These are phyloP conservation scores for Rhynchosporium agropyri DNA, from an alignment of 2,329 filamentous ascomycete species.

Conservation along the genomic window DNA sequence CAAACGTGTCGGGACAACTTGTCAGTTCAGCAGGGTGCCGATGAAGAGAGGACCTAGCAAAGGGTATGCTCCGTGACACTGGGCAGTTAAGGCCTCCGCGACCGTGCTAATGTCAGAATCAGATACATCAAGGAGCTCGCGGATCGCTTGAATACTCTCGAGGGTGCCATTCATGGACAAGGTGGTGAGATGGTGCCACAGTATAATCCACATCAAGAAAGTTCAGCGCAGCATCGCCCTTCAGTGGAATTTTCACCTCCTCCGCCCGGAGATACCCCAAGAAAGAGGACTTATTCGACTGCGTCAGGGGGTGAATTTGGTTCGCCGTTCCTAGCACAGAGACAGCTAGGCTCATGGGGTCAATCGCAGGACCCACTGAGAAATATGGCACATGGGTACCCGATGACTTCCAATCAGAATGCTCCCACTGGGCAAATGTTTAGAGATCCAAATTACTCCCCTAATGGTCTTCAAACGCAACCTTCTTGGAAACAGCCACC, in stretches of 20 bases:
- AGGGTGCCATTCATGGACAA: constrained; percentile 67
- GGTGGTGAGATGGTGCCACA: constrained; percentile 47
- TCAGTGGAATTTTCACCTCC: constrained; percentile 58
- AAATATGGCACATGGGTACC: constrained; percentile 28
- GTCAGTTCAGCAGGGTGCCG: constrained; percentile 83
- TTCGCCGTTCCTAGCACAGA: constrained; percentile 45
- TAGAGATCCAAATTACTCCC: constrained; percentile 40
- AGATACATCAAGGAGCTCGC: constrained; percentile 92
- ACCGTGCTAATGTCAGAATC: constrained; percentile 17
- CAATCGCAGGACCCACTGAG: constrained; percentile 30
- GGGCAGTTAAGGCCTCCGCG: neutral
- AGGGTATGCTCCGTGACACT: constrained; percentile 57
- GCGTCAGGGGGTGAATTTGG: constrained; percentile 51
- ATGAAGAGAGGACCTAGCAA: constrained; percentile 90
- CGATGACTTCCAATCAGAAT: constrained; percentile 27
- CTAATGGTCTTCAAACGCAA: constrained; percentile 38
- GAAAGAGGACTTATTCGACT: constrained; percentile 53
- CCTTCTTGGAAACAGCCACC: constrained; percentile 42
- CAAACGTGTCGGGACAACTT: constrained; percentile 72
- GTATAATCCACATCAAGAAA: constrained; percentile 46
- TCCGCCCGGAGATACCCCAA: constrained; percentile 46
- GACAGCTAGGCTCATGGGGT: constrained; percentile 33
- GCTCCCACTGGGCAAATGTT: constrained; percentile 27
- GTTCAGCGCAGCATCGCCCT: constrained; percentile 45
- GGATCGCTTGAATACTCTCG: constrained; percentile 79